Conservation (phyloP, 495 filamentous ascomycete genomes). For the Penicillium crystallinum region DNA sequence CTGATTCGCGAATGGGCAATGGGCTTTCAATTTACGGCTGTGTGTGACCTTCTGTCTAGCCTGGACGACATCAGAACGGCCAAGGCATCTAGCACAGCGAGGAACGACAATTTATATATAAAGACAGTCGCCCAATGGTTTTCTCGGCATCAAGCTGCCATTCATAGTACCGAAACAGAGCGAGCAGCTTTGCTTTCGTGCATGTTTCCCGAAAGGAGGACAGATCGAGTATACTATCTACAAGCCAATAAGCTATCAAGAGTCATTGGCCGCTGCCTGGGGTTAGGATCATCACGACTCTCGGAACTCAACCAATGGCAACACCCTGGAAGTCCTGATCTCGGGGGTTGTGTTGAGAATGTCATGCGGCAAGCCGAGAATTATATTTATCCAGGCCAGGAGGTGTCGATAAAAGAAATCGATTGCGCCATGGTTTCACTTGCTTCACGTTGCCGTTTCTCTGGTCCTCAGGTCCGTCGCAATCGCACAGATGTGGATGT, state of each 20-base stretch:
- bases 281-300: conserved; percentile 54
- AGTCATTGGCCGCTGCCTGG: conserved; percentile 58
- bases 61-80: conserved; percentile 43
- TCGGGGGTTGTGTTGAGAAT: conserved; percentile 63
- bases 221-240: conserved; percentile 69
- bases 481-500: conserved; percentile 37
- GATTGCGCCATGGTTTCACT: conserved; percentile 58
- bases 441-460: conserved; percentile 63
- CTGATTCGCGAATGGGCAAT: conserved; percentile 26
- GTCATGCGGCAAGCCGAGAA: conserved; percentile 62
- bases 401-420: conserved; percentile 70
- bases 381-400: conserved; percentile 25
- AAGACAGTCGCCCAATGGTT: conserved; percentile 57
- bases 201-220: conserved; percentile 67
- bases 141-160: conserved; percentile 41
- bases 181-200: conserved; percentile 61
- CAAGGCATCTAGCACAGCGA: conserved; percentile 32
- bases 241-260: conserved; percentile 54
- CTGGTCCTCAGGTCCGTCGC: conserved; percentile 56
- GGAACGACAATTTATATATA: conserved; percentile 28
- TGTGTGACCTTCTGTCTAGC: conserved; percentile 57
- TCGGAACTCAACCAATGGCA: conserved; percentile 58
- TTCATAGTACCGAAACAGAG: conserved; percentile 50
- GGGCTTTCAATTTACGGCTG: conserved; percentile 55
- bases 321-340: conserved; percentile 53